A percentile compares a stretch with the other conserved stretches of the same genome.
Conservation (phyloP, 345 rosid species). For the Salix udensis region DNA sequence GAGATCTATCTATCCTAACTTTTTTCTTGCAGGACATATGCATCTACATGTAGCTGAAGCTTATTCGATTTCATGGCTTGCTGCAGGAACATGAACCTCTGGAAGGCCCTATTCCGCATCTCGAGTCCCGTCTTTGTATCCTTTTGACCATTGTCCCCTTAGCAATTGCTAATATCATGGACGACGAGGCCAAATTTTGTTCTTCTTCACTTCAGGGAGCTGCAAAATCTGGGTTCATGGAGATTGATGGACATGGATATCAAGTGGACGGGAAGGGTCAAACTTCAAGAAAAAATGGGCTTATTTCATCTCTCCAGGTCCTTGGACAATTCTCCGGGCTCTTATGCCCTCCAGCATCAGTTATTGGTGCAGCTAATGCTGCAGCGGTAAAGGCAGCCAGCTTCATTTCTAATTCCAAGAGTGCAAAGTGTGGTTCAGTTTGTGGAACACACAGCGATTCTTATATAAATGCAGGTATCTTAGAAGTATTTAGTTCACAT, state of each 20-base stretch:
- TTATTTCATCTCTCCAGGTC: constrained; percentile 47
- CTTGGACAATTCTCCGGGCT: constrained; percentile 56
- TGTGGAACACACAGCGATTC: constrained; percentile 18
- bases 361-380: constrained; percentile 41
- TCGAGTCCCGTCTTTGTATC: constrained; percentile 58
- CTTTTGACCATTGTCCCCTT: constrained; percentile 59
- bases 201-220: constrained; percentile 26
- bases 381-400: constrained; percentile 54
- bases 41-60: not conserved
- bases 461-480: constrained; percentile 35
- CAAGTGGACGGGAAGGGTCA: constrained; percentile 22
- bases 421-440: constrained; percentile 21
- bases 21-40: not conserved
- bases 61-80: constrained; percentile 5
- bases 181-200: constrained; percentile 25
- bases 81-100: constrained; percentile 55
- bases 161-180: constrained; percentile 45
- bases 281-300: constrained; percentile 32
- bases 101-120: constrained; percentile 70
- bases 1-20: constrained; percentile 17
- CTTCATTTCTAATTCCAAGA: constrained; percentile 35
- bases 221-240: constrained; percentile 15
- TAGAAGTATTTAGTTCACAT: constrained; percentile 2
- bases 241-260: constrained; percentile 19
- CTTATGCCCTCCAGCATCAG: constrained; percentile 49